phyloP scores from a whole-genome alignment of 345 rosid species.

The Euphorbia pulcherrima region DNA sequence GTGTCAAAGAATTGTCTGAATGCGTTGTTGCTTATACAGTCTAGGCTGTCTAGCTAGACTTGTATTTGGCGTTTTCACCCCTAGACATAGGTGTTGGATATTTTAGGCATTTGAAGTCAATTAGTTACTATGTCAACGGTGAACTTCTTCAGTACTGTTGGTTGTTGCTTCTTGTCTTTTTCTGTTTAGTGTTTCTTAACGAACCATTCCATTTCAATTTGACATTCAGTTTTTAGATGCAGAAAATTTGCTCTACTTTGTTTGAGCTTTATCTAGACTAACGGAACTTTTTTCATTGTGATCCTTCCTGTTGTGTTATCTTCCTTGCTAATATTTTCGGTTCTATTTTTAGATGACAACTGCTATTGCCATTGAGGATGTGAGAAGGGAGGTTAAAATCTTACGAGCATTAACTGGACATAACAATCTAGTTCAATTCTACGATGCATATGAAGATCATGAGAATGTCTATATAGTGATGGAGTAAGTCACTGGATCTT shows the following conservation, averaged over 20 bases:
- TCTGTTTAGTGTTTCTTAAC: not conserved
- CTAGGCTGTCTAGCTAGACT: not conserved
- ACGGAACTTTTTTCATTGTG: not conserved
- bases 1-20: not conserved
- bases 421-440: conserved; percentile 68
- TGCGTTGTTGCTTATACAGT: too few species aligned
- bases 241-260: not conserved
- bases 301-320: not conserved
- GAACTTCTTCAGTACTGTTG: not conserved
- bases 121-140: not conserved
- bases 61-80: not conserved
- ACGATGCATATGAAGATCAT: conserved; percentile 84
- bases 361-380: conserved; percentile 93
- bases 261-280: not conserved
- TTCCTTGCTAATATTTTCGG: conserved; percentile 14
- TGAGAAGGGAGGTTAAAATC: conserved; percentile 93
- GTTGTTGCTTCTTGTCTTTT: not conserved
- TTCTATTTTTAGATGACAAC: conserved; percentile 73
- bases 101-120: too few species aligned
- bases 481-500: conserved; percentile 71
- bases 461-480: conserved; percentile 81
- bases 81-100: too few species aligned
- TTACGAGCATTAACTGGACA: conserved; percentile 86
- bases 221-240: not conserved
- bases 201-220: not conserved